Base-by-base conservation (phyloP, 2,329 filamentous ascomycete species). In the Neobulgaria alba region DNA sequence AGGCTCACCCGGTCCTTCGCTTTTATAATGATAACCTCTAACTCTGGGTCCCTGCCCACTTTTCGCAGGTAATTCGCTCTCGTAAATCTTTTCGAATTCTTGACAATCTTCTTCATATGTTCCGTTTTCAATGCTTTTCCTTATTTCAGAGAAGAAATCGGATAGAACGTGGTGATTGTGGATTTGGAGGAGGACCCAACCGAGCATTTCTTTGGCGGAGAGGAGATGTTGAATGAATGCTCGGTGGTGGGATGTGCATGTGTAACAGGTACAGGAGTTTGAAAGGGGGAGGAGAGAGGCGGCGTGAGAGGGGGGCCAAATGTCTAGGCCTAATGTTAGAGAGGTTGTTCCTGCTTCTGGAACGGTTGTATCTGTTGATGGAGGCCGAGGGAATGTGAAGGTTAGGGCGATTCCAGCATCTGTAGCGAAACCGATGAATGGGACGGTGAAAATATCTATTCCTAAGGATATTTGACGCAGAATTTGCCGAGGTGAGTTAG, bases 181-280 rank as follows among this genome's bases (percentile, higher is more conserved):
- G 3, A 95, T 73, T 61, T 96, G 90, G 5, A 98, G 70, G 5
- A 98, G 71, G 0, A 82, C 85, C 92, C 92, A 98, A 17, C 83
- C 90, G 3, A 95, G 77, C 92, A 98, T 96, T 63, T 98, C 92
- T 57, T 89, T 93, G 1, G 92, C 88, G 34, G 77, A 72, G 4
- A 98, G 75, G 1, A 96, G 72, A 61, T 98, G 92, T 50, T 88
- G 82, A 26, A 98, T 58, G 62, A 85, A 98, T 0, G 92, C 90
- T 36, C 82, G 71, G 62, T 95, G 87, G 61, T 96, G 90, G 14
- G 74, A 75, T 2, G 69, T 76, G 68, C 92, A 98, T 16, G 87
- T 70, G 61, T 94, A 90, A 69, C 92, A 98, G 37, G 64, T 53
- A 61, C 92, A 98, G 12, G 63, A 71, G 4, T 69, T 54, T 1